phyloP scores from a whole-genome alignment of 495 filamentous ascomycete genomes.

The Hypoxylon perforatum region DNA sequence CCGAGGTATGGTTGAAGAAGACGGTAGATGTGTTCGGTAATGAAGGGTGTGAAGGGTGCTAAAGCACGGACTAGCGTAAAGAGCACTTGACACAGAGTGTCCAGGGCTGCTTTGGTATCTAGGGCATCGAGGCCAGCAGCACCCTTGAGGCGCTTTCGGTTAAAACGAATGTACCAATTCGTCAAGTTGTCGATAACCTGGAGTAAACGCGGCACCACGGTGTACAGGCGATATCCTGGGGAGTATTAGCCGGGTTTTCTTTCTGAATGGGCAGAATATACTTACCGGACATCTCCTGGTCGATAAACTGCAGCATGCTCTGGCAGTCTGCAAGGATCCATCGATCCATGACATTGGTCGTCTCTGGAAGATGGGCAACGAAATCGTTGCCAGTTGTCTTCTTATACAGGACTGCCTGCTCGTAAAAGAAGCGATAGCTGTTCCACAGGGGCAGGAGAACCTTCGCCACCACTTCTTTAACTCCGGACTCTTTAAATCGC shows the following conservation, averaged over 20 bases:
- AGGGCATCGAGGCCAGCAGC: constrained; percentile 76
- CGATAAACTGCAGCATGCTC: constrained; percentile 90
- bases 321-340: constrained; percentile 97
- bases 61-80: constrained; percentile 88
- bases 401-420: constrained; percentile 92
- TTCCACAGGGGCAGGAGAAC: constrained; percentile 97
- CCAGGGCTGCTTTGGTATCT: constrained; percentile 90
- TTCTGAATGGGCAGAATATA: constrained; percentile 1
- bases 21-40: constrained; percentile 93
- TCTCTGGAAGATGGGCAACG: constrained; percentile 75
- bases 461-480: constrained; percentile 95
- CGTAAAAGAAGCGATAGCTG: constrained; percentile 96
- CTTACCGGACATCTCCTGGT: constrained; percentile 89
- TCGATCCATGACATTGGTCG: constrained; percentile 93
- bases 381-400: constrained; percentile 85
- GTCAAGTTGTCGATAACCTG: constrained; percentile 93
- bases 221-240: constrained; percentile 84
- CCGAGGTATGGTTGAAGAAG: constrained; percentile 77
- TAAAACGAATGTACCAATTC: constrained; percentile 99
- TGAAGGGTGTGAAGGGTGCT: constrained; percentile 95
- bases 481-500: constrained; percentile 90
- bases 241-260: constrained; percentile 7
- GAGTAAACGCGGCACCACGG: constrained; percentile 89
- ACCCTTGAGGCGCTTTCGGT: constrained; percentile 94
- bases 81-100: constrained; percentile 96